Base-by-base conservation (phyloP, 441 rosid species). In the Mallotus repandus region DNA sequence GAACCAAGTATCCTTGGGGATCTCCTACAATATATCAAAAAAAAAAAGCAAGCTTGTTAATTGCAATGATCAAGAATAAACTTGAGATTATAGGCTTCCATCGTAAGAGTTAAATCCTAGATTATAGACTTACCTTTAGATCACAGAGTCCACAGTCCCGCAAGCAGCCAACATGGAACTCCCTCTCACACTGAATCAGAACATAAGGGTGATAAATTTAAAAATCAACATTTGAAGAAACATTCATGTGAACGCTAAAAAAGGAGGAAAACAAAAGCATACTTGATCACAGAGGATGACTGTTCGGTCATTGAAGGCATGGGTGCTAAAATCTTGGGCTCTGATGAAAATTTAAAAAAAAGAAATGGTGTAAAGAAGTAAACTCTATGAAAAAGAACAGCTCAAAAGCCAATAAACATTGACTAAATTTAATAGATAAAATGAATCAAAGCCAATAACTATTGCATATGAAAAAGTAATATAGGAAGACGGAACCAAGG, bases 271-370 rank as follows among this genome's bases (percentile, higher is more conserved):
- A 56, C 32, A 29, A 7, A 72, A 68, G 58, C 88, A 72, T 89
- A 96, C 99, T 86, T 96, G 99, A 81, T 96, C 99, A 82, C 99
- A 92, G 57, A 88, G 81, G 84, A 96, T 91, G 66, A 96, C 89
- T 49, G 97, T 96, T 63, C 89, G 87, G 58, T 93, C 94, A 81
- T 91, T 86, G 81, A 96, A 96, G 54, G 68, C 77, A 66, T 79
- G 83, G 49, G 88, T 76, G 70, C 88, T 90, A 80, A 96, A 96
- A 84, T 96, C 98, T 74, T 85, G 89, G 76, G 82, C 84, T 89
- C 98, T 94, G 85, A 68, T 56, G 74, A 78, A 78, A 29, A 76
- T n/a, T 55, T 5, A 62, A 61, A 16, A 49, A 8, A 46, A 38
- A 21, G 3, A n/a, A 64, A 70, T 50, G 35, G 32, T 8, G 60